These are phyloP conservation scores for Viridothelium virens DNA, from an alignment of 495 filamentous ascomycete genomes.

Conservation along the genomic window DNA sequence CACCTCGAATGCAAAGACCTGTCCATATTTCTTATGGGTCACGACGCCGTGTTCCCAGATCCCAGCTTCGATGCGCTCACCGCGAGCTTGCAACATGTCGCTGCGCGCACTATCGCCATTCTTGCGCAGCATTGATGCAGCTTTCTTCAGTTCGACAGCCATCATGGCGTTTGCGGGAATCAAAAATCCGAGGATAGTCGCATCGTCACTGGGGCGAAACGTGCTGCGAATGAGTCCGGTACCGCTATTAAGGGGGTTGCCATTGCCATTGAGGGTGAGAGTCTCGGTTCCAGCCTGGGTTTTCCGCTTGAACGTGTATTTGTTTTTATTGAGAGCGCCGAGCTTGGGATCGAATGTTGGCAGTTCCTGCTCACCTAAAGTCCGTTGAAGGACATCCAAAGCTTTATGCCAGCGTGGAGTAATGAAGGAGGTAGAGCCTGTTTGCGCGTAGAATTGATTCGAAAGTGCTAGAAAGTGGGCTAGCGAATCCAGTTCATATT, in stretches of 20 bases:
- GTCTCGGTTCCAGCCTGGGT: slow-evolving; percentile 87
- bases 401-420: slow-evolving; percentile 73
- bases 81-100: slow-evolving; percentile 51
- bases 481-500: slow-evolving; percentile 95
- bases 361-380: slow-evolving; percentile 69
- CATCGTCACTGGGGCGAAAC: slow-evolving; percentile 95
- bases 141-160: slow-evolving; percentile 76
- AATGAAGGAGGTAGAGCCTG: slow-evolving; percentile 67
- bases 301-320: slow-evolving; percentile 76
- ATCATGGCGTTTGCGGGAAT: slow-evolving; percentile 97
- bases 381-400: slow-evolving; percentile 59
- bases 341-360: slow-evolving; percentile 67
- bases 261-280: slow-evolving; percentile 68
- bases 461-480: slow-evolving; percentile 81
- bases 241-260: slow-evolving; percentile 79
- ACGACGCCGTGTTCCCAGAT: slow-evolving; percentile 88
- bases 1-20: slow-evolving; percentile 94
- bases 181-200: slow-evolving; percentile 91
- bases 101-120: slow-evolving; percentile 37
- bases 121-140: slow-evolving; percentile 56
- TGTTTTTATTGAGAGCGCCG: slow-evolving; percentile 56
- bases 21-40: slow-evolving; percentile 69
- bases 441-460: slow-evolving; percentile 79
- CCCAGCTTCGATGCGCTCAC: slow-evolving; percentile 61
- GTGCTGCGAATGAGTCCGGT: slow-evolving; percentile 85